Conservation (phyloP, 805 yeast species). For the Myxozyma udenii region DNA sequence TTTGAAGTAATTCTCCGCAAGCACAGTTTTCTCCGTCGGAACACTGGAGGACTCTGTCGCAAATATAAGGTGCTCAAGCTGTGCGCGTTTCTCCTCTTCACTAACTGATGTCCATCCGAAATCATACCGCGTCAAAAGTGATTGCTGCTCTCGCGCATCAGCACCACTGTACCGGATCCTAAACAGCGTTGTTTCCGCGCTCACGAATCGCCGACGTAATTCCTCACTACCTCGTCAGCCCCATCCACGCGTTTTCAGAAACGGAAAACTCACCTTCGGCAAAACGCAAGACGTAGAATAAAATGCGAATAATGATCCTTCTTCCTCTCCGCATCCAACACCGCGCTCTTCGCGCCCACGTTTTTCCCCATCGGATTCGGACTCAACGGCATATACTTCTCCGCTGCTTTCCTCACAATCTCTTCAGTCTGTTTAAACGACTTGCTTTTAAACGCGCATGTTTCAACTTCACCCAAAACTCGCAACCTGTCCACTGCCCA, state of each 20-base stretch:
- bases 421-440: constrained; percentile 61
- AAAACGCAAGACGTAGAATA: constrained; percentile 82
- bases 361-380: constrained; percentile 32
- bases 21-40: constrained; percentile 28
- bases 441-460: constrained; percentile 63
- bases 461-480: constrained; percentile 79
- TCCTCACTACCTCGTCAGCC: constrained; percentile 50
- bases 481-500: constrained; percentile 94
- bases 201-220: constrained; percentile 70
- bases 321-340: constrained; percentile 57
- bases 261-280: constrained; percentile 46
- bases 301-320: constrained; percentile 93
- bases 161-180: constrained; percentile 65
- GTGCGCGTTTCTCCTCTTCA: constrained; percentile 55
- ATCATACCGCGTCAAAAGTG: constrained; percentile 53
- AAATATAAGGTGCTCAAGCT: constrained; percentile 54
- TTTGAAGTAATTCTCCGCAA: constrained; percentile 69
- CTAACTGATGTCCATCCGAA: constrained; percentile 70
- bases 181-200: constrained; percentile 73
- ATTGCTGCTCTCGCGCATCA: constrained; percentile 62
- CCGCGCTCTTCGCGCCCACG: constrained; percentile 25
- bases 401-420: constrained; percentile 61
- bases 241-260: not conserved
- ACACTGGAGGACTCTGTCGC: constrained; percentile 42
- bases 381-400: constrained; percentile 62